These are phyloP conservation scores for Fusarium graminum DNA, from an alignment of 2,329 filamentous ascomycete species.

Conservation along the genomic window DNA sequence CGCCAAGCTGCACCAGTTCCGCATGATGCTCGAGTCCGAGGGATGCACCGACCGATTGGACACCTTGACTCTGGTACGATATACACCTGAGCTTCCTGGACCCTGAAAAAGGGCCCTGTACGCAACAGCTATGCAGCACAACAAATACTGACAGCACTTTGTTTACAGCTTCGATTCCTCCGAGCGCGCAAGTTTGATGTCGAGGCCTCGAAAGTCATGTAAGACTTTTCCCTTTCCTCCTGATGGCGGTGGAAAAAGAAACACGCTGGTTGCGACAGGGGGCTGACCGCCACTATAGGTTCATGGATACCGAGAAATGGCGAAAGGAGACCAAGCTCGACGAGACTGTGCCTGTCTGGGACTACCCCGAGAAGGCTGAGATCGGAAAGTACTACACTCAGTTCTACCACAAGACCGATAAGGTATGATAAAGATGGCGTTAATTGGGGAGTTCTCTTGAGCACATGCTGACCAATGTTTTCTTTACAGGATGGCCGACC, in stretches of 20 bases:
- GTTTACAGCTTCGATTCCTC: constrained; percentile 81
- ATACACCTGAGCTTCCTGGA: constrained; percentile 21
- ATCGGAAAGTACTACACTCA: constrained; percentile 95
- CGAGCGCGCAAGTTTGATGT: constrained; percentile 97
- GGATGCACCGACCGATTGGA: constrained; percentile 89
- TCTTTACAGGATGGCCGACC: constrained; percentile 85
- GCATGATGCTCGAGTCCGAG: constrained; percentile 84
- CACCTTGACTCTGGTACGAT: constrained; percentile 85
- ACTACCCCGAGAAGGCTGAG: constrained; percentile 86
- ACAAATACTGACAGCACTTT: constrained; percentile 27
- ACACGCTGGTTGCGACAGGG: constrained; percentile 35
- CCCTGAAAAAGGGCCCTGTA: constrained; percentile 23
- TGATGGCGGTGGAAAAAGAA: constrained; percentile 39
- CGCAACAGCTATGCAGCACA: constrained; percentile 12
- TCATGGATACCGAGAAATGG: constrained; percentile 91
- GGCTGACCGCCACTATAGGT: constrained; percentile 70
- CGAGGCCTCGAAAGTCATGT: constrained; percentile 87
- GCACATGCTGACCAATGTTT: constrained; percentile 34
- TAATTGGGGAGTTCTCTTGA: constrained; percentile 14
- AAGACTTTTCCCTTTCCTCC: constrained; percentile 27
- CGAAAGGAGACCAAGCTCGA: constrained; percentile 88
- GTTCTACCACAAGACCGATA: constrained; percentile 98
- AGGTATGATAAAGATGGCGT: constrained; percentile 62
- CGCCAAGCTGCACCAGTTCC: constrained; percentile 88
- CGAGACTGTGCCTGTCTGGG: constrained; percentile 81